Evolutionary conservation across 441 rosid species (phyloP), one percentile per base, ranked within the genome.

Genomic region (Adansonia gregorii): DNA sequence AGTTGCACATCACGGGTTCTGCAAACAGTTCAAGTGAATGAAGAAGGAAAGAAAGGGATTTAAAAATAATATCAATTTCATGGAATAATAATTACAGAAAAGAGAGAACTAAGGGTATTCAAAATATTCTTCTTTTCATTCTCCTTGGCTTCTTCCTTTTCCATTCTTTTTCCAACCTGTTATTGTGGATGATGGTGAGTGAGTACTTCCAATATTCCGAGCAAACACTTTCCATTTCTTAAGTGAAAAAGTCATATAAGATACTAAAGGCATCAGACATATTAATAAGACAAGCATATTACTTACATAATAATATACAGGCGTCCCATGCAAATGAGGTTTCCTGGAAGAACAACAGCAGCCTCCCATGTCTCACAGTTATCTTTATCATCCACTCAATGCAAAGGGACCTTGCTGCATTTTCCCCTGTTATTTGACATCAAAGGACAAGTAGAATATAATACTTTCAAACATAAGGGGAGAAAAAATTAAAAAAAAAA

Each of bases 311-410:
- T 89, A 93, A 83, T 88, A 93, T 3, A 89, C 86, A 46, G 98
- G 96, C 31, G 98, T 82, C 76, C 92, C 92, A 81, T 87, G 90
- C 35, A 93, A 86, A 84, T 89, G 94, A 39, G 95, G 81, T 76
- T 88, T 88, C 77, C 91, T 84, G 39, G 95, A 87, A 80, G 98
- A 90, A 85, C 90, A 89, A 79, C 97, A 92, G 81, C 97, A 93
- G 73, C 93, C 97, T 83, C 98, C 98, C 98, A 93, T 93, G 77
- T 79, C 86, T 79, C 35, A 72, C 82, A 64, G 80, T 76, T 76
- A 67, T 73, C 80, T 60, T 65, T 71, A 67, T 56, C 52, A 76
- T 82, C 84, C 77, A 80, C 73, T 74, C 70, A 76, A 80, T 22
- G 66, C 73, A 17, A 76, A 63, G 76, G 45, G 19, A 24, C 52